A percentile compares a stretch with the other conserved stretches of the same genome.
Evolutionary conservation across 1,139 yeast genomes (phyloP).

Genomic region (Yamadazyma mexicana): DNA sequence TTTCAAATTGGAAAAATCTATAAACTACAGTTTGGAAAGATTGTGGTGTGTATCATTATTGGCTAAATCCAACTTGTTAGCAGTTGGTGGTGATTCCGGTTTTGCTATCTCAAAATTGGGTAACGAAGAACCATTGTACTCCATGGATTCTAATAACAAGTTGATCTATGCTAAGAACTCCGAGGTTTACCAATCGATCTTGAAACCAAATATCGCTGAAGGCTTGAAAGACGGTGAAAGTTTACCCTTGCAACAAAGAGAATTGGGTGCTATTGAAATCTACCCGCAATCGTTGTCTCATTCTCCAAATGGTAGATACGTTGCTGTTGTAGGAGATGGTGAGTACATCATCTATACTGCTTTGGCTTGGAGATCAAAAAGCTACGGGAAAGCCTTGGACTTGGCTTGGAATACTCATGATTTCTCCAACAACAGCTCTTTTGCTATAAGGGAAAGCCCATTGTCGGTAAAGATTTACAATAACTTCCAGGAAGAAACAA

Average conservation of each 20-base stretch:
- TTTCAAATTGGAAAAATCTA: slow-evolving; percentile 82
- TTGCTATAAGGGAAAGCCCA: slow-evolving; percentile 75
- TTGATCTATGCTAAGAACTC: slow-evolving; percentile 88
- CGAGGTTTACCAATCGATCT: slow-evolving; percentile 82
- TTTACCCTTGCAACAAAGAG: slow-evolving; percentile 75
- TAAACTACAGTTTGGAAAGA: slow-evolving; percentile 89
- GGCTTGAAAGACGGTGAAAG: slow-evolving; percentile 80
- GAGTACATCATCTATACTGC: slow-evolving; percentile 96
- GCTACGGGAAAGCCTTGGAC: slow-evolving; percentile 87
- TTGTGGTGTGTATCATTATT: slow-evolving; percentile 93
- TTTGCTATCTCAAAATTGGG: slow-evolving; percentile 84
- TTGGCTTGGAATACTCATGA: slow-evolving; percentile 93
- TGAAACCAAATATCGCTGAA: slow-evolving; percentile 65
- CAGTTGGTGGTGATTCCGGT: slow-evolving; percentile 95
- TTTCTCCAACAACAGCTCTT: slow-evolving; percentile 62
- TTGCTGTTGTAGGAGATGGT: slow-evolving; percentile 97
- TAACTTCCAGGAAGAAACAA: slow-evolving; percentile 77
- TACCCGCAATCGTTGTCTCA: slow-evolving; percentile 86
- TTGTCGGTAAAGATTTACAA: slow-evolving; percentile 70
- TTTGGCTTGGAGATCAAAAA: slow-evolving; percentile 95
- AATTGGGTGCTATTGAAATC: slow-evolving; percentile 87
- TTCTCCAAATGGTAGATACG: slow-evolving; percentile 97
- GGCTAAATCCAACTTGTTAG: slow-evolving; percentile 75
- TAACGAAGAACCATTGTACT: slow-evolving; percentile 88
- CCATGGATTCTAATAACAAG: slow-evolving; percentile 92